These are phyloP conservation scores for Boletus reticuloceps DNA, from an alignment of 768 basidiomycete genomes.

Conservation along the genomic window DNA sequence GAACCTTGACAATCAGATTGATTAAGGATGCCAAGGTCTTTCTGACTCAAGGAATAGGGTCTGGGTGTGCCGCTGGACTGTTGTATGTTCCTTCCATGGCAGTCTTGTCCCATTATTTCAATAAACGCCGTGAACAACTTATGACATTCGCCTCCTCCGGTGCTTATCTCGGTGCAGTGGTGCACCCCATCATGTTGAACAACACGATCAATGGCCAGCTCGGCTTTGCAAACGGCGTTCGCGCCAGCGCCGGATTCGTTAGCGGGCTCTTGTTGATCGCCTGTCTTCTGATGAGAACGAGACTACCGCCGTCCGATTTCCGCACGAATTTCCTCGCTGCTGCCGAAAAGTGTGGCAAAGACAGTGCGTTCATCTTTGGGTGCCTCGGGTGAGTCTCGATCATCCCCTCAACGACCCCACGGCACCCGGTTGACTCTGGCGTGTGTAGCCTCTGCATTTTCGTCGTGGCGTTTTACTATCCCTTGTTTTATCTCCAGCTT, in stretches of 20 bases:
- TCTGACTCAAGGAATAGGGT: constrained; percentile 47
- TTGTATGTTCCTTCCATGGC: constrained; percentile 47
- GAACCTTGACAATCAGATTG: not conserved
- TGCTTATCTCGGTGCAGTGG: constrained; percentile 56
- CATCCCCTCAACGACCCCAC: not conserved
- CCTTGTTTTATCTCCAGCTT: constrained; percentile 60
- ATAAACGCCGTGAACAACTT: constrained; percentile 44
- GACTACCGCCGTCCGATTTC: constrained; percentile 34
- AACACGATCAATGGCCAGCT: constrained; percentile 38
- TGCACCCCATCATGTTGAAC: constrained; percentile 67
- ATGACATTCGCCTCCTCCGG: constrained; percentile 56
- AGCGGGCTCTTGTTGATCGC: constrained; percentile 39
- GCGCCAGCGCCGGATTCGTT: constrained; percentile 41
- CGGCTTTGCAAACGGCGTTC: constrained; percentile 45
- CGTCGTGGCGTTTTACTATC: constrained; percentile 48
- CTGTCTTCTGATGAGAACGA: constrained; percentile 40
- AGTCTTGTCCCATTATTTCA: constrained; percentile 54
- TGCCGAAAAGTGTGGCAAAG: constrained; percentile 22
- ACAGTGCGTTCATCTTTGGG: constrained; percentile 28
- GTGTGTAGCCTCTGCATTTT: constrained; percentile 28
- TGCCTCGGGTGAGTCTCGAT: constrained; percentile 21
- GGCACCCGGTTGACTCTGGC: not conserved
- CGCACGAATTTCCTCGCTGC: constrained; percentile 17
- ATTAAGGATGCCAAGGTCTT: constrained; percentile 39
- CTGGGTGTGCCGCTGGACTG: constrained; percentile 49